A percentile compares a stretch with the other conserved stretches of the same genome.
Evolutionary conservation across 164 flowering plant genomes (phyloP).

Genomic region (Berberis vulgaris): DNA sequence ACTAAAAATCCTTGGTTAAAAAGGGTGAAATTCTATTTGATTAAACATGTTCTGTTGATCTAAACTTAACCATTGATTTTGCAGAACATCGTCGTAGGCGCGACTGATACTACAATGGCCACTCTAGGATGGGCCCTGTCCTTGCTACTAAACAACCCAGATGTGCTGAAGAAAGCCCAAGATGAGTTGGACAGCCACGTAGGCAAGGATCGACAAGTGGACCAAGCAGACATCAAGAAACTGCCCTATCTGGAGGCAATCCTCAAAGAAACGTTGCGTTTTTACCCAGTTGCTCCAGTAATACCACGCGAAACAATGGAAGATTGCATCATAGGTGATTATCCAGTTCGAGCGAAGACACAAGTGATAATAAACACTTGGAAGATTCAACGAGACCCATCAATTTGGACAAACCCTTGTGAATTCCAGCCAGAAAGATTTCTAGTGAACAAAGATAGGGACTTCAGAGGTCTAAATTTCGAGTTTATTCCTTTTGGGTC

Average conservation of each 20-base stretch:
- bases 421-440: background rate
- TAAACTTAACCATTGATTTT: background rate
- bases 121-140: constrained; percentile 22
- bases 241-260: constrained; percentile 35
- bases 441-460: background rate
- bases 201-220: constrained; percentile 23
- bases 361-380: constrained; percentile 2
- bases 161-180: constrained; percentile 21
- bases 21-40: background rate
- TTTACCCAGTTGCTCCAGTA: constrained; percentile 24
- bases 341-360: background rate
- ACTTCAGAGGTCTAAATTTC: constrained; percentile 1
- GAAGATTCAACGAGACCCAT: background rate
- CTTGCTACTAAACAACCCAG: constrained; percentile 18
- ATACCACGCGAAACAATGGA: background rate
- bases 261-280: constrained; percentile 27
- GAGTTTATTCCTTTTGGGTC: constrained; percentile 1
- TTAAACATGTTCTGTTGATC: background rate
- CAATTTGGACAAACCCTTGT: background rate
- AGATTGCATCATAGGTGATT: constrained; percentile 2
- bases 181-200: constrained; percentile 22
- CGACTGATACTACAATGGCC: constrained; percentile 19
- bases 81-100: constrained; percentile 20
- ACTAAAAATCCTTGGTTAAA: too few species aligned
- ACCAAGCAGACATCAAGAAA: constrained; percentile 25